These are phyloP conservation scores for Dalechampia spathulata DNA, from an alignment of 441 rosid genomes.

Conservation along the genomic window DNA sequence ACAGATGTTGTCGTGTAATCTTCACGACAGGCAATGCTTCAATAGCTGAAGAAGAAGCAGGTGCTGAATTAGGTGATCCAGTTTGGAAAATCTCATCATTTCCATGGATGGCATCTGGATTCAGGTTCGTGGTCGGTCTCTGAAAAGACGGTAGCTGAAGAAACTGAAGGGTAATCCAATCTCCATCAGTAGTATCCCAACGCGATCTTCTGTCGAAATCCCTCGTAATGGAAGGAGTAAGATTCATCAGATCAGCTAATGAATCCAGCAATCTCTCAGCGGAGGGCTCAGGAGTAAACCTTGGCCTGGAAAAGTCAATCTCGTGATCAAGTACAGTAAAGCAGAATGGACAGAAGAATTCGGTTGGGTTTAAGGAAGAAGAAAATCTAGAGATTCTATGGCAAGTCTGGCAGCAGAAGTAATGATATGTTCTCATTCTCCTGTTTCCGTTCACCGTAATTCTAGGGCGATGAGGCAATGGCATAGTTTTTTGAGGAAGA, in stretches of 20 bases:
- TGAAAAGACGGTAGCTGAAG: conserved; percentile 4
- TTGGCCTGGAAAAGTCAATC: conserved; percentile 37
- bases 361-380: conserved; percentile 26
- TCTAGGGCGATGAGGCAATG: conserved; percentile 37
- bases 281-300: conserved; percentile 13
- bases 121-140: conserved; percentile 12
- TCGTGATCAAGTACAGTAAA: conserved; percentile 32
- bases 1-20: conserved; percentile 29
- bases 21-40: conserved; percentile 37
- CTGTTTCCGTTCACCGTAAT: conserved; percentile 41
- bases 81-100: too few relatives aligned
- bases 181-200: too few relatives aligned
- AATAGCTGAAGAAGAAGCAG: conserved; percentile 35
- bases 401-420: conserved; percentile 62
- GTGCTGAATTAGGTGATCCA: conserved; percentile 63
- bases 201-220: conserved; percentile 16
- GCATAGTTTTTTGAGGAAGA: too few relatives aligned
- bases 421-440: conserved; percentile 58
- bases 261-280: conserved; percentile 17
- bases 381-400: conserved; percentile 41
- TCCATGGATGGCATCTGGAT: conserved; percentile 19
- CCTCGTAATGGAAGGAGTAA: too few relatives aligned
- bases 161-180: conserved; percentile 62
- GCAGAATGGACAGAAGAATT: conserved; percentile 50
- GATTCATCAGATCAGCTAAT: conserved; percentile 15